Evolutionary conservation across 2,329 filamentous ascomycete species (phyloP).

Genomic region (Neurospora crassa): DNA sequence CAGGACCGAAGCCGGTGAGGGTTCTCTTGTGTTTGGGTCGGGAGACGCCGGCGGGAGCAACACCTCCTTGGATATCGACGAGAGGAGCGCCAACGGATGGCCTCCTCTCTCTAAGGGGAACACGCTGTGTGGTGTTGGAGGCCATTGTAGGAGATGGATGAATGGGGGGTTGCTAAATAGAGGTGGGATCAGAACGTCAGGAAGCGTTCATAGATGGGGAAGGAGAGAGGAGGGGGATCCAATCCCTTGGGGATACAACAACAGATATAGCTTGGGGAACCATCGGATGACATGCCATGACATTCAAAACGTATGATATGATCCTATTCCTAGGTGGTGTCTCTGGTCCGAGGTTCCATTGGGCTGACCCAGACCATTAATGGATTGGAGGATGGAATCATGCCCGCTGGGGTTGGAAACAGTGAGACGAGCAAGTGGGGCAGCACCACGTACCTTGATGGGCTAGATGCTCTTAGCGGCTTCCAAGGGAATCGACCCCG

Average conservation of each 20-base stretch:
- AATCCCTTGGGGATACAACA: not conserved
- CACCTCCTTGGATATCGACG: conserved; percentile 73
- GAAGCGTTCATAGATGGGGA: not conserved
- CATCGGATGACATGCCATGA: not conserved
- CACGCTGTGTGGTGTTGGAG: conserved; percentile 25
- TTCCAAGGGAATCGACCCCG: not conserved
- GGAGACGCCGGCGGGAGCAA: conserved; percentile 75
- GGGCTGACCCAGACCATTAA: not conserved
- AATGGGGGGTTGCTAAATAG: not conserved
- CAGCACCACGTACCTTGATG: not conserved
- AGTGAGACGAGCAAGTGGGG: not conserved
- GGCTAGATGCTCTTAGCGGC: not conserved
- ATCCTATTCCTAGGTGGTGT: not conserved
- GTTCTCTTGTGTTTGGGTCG: conserved; percentile 95
- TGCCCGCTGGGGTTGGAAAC: not conserved
- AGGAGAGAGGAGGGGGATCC: not conserved
- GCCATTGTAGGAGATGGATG: conserved; percentile 7
- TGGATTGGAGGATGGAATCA: not conserved
- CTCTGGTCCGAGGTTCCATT: not conserved
- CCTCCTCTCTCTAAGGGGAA: conserved; percentile 61
- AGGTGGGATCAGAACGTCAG: not conserved
- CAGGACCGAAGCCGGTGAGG: conserved; percentile 83
- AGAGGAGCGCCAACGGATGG: conserved; percentile 77
- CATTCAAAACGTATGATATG: not conserved
- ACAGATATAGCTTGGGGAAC: not conserved